Evolutionary conservation across 139 green algal species (phyloP), one percentile per base, ranked within the genome.

Genomic region (Coelastrella sp.): DNA sequence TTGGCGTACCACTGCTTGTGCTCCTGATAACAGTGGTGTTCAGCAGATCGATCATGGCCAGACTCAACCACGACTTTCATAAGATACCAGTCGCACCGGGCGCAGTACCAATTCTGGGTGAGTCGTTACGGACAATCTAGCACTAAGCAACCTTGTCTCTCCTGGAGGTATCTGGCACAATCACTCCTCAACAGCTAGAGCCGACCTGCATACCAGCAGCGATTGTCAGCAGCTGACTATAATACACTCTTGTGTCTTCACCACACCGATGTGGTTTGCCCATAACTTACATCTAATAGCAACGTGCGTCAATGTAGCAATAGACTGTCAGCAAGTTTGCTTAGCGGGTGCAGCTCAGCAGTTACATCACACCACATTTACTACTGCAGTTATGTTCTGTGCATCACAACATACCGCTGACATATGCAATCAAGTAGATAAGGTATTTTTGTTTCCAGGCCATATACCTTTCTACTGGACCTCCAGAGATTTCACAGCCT

Each of bases 381-480:
- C 32, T 47, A 47, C 32, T 47, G 32, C 32, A 47, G 32, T 47
- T 47, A 1, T 47, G 32, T 47, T 47, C 32, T 47, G 32, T 47
- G 32, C 32, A 2, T 47, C 32, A 47, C 32, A 47, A 47, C 32
- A 2, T 1, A 47, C 56, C 2, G 54, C 54, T 84, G 78, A 84
- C 4, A 54, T 56, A 85, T 17, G n/a, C n/a, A n/a, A n/a, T 56
- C 79, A 16, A 47, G 17, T 54, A 85, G 3, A 57, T 14, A 66
- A 23, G 71, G 0, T 85, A 3, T 73, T 85, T 19, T 73, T 85
- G 10, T 80, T 7, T 77, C 7, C 32, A 87, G 82, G 82, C 4
- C 83, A 88, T 60, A 8, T 88, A 32, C 83, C 22, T 2, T 13
- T 88, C 57, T 88, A 88, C 83, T 88, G 83, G 83, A 54, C 17